A percentile compares a stretch with the other conserved stretches of the same genome.
phyloP scores from a whole-genome alignment of 2,329 filamentous ascomycete species.

The Fusarium sp. region DNA sequence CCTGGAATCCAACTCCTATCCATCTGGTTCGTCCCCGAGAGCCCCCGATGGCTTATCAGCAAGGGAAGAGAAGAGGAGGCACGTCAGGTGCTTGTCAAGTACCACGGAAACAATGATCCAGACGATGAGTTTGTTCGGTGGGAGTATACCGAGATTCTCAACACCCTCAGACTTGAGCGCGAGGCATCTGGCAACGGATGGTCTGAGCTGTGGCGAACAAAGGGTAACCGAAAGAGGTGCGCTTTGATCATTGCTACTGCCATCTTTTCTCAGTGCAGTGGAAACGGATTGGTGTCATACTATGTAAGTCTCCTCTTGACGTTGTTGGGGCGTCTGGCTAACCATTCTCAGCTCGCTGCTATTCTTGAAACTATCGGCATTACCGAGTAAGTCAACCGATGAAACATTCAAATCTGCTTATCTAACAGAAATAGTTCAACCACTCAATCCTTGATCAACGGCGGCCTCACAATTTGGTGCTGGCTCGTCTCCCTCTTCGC shows the following conservation, averaged over 20 bases:
- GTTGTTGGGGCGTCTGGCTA: not conserved
- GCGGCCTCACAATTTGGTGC: constrained; percentile 42
- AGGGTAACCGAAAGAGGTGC: constrained; percentile 39
- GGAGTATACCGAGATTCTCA: constrained; percentile 38
- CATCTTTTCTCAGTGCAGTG: constrained; percentile 40
- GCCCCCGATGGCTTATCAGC: constrained; percentile 37
- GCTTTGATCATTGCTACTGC: constrained; percentile 38
- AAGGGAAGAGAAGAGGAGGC: constrained; percentile 41
- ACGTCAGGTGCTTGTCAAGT: constrained; percentile 34
- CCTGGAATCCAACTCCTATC: constrained; percentile 36
- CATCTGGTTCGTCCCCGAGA: constrained; percentile 37
- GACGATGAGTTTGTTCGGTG: constrained; percentile 33
- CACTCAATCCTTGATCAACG: constrained; percentile 42
- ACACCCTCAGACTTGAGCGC: constrained; percentile 34
- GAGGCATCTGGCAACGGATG: constrained; percentile 28
- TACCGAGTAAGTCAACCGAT: constrained; percentile 20
- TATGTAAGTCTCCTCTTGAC: constrained; percentile 20
- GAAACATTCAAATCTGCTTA: rapidly evolving
- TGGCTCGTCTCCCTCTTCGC: constrained; percentile 39
- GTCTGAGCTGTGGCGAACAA: constrained; percentile 34
- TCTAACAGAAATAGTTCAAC: constrained; percentile 25
- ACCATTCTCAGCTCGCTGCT: constrained; percentile 23
- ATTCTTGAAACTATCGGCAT: constrained; percentile 41
- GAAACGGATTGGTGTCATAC: constrained; percentile 40
- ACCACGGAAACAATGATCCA: constrained; percentile 34